These are phyloP conservation scores for Solanum chilense DNA, from an alignment of 257 asterid genomes.

Conservation along the genomic window DNA sequence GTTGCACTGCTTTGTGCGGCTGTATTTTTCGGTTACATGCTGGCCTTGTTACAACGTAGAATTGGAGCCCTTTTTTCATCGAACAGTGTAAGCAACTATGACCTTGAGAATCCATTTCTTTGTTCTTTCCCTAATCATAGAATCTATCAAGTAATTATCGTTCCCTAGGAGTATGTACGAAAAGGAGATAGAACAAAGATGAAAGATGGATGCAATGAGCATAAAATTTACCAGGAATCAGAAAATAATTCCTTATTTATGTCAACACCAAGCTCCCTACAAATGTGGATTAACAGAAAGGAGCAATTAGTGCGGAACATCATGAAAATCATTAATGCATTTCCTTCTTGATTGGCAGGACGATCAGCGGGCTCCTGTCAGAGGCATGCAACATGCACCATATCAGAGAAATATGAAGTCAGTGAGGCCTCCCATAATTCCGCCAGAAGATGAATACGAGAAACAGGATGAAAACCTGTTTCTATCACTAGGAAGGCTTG, in stretches of 20 bases:
- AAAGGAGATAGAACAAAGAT: not conserved
- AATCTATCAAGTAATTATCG: not conserved
- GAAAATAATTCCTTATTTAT: not conserved
- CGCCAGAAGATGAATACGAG: constrained; percentile 53
- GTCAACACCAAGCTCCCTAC: not conserved
- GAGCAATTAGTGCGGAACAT: not conserved
- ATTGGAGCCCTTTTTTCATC: constrained; percentile 37
- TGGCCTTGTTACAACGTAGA: constrained; percentile 72
- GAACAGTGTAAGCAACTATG: constrained; percentile 30
- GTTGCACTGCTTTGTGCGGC: constrained; percentile 74
- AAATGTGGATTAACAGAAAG: not conserved
- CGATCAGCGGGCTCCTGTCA: constrained; percentile 28
- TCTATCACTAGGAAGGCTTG: constrained; percentile 46
- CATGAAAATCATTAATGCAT: not conserved
- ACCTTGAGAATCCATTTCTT: not conserved
- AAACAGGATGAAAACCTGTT: constrained; percentile 60
- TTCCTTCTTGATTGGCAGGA: not conserved
- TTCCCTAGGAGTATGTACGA: not conserved
- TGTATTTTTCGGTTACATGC: constrained; percentile 78
- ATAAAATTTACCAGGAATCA: not conserved
- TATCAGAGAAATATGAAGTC: constrained; percentile 50
- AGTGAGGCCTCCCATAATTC: constrained; percentile 63
- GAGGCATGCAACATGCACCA: constrained; percentile 45
- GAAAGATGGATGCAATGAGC: not conserved
- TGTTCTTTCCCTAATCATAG: not conserved